A percentile compares a stretch with the other conserved stretches of the same genome.
Conservation (phyloP, 441 rosid genomes). For the Eruca vesicaria region DNA sequence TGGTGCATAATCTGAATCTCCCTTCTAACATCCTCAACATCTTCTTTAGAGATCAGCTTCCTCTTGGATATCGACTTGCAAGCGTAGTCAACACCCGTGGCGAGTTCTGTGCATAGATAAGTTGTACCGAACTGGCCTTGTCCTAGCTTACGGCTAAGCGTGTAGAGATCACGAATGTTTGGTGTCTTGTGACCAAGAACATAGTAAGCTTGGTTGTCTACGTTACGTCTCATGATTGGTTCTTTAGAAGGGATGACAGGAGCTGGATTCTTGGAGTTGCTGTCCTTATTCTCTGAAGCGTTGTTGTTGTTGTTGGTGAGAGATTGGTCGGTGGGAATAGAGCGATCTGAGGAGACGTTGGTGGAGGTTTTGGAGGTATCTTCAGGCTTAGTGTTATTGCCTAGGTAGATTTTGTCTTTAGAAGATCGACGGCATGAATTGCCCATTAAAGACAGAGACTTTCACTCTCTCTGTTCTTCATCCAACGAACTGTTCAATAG, state of each 20-base stretch:
- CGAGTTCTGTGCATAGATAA: background rate
- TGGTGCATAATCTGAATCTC: constrained; percentile 99
- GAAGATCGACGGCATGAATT: constrained; percentile 68
- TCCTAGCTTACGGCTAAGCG: background rate
- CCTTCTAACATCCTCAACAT: constrained; percentile 90
- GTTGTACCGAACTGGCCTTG: background rate
- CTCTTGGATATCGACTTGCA: constrained; percentile 94
- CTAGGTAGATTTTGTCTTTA: constrained; percentile 42
- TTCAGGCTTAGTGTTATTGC: constrained; percentile 58
- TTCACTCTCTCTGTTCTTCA: constrained; percentile 32
- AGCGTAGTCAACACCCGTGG: constrained; percentile 37
- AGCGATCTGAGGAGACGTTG: constrained; percentile 18
- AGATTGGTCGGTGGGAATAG: constrained; percentile 46
- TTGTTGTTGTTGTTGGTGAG: constrained; percentile 36
- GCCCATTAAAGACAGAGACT: constrained; percentile 64
- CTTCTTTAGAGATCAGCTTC: constrained; percentile 88
- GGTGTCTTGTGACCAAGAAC: too few relatives aligned
- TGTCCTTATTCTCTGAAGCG: constrained; percentile 28
- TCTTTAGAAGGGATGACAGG: constrained; percentile 43
- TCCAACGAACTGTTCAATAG: constrained; percentile 34
- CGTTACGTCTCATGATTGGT: constrained; percentile 79
- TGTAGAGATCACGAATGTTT: background rate
- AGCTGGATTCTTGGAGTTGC: constrained; percentile 31
- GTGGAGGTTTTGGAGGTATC: constrained; percentile 42
- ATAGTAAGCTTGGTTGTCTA: too few relatives aligned